Conservation (phyloP, 208 protist species). For the Eutreptiella sp. region DNA sequence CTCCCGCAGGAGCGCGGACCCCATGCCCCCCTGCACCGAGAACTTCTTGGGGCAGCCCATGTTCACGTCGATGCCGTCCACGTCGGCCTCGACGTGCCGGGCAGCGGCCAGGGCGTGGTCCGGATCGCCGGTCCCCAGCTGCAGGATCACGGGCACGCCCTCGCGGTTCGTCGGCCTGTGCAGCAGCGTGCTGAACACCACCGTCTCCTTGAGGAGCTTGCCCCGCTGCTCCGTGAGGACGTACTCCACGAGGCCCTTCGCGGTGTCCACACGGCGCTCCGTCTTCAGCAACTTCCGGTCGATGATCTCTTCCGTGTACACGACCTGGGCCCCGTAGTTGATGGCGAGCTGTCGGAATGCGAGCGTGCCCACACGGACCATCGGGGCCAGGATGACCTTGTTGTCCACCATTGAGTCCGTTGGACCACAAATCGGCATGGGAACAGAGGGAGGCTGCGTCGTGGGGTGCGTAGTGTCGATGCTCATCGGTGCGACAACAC, state of each 20-base stretch:
- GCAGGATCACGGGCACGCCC: conserved; percentile 66
- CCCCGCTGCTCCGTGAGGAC: conserved; percentile 68
- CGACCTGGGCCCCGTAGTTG: conserved; percentile 85
- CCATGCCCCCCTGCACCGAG: conserved; percentile 91
- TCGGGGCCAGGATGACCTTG: conserved; percentile 82
- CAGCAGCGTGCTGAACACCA: conserved; percentile 44
- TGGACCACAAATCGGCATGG: too few relatives aligned
- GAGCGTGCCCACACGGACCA: conserved; percentile 85
- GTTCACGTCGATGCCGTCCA: conserved; percentile 95
- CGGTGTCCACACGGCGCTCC: conserved; percentile 50
- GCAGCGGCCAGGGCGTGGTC: conserved; percentile 68
- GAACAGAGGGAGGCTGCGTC: too few relatives aligned
- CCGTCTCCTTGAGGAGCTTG: conserved; percentile 52
- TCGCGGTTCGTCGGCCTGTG: conserved; percentile 6
- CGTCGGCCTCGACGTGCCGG: conserved; percentile 67
- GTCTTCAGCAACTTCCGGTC: conserved; percentile 75
- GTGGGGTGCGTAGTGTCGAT: too few relatives aligned
- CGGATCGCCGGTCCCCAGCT: conserved; percentile 78
- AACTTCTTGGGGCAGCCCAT: conserved; percentile 98
- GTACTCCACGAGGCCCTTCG: conserved; percentile 55
- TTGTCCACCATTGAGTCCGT: too few relatives aligned
- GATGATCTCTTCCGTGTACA: conserved; percentile 94
- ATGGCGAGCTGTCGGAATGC: conserved; percentile 82
- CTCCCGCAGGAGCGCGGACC: conserved; percentile 79
- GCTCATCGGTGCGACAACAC: too few relatives aligned